These are phyloP conservation scores for Lichtheimia hyalospora DNA, from an alignment of 371 early-diverging fungal species.

Conservation along the genomic window DNA sequence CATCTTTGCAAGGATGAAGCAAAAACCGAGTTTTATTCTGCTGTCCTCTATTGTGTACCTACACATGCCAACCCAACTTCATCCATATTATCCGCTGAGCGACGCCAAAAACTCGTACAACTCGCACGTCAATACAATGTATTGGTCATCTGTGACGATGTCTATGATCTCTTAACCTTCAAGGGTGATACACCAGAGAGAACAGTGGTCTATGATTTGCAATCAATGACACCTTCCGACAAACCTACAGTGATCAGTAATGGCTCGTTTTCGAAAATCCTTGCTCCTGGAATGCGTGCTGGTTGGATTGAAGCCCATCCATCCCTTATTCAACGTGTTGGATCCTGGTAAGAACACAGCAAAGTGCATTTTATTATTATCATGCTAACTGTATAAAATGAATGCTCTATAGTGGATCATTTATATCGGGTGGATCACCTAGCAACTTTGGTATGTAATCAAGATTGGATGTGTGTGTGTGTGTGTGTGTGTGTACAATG, in stretches of 20 bases:
- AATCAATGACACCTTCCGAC: conserved; percentile 1
- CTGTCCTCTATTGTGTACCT: conserved; percentile 59
- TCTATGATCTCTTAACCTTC: conserved; percentile 56
- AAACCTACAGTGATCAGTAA: conserved; percentile 39
- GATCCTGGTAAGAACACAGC: conserved; percentile 24
- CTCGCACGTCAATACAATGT: conserved; percentile 53
- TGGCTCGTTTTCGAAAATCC: conserved; percentile 42
- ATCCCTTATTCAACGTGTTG: conserved; percentile 24
- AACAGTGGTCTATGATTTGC: conserved; percentile 35
- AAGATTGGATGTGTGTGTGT: no score
- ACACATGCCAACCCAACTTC: conserved; percentile 61
- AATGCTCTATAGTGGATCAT: conserved; percentile 29
- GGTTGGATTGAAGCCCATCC: conserved; percentile 41
- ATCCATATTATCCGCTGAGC: conserved; percentile 33
- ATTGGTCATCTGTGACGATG: conserved; percentile 65
- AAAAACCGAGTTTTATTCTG: conserved; percentile 12
- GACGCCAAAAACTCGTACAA: conserved; percentile 39
- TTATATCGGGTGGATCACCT: conserved; percentile 41
- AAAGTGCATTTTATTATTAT: neutral
- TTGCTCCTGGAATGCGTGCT: conserved; percentile 38
- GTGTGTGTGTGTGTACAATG: neutral
- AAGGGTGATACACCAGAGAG: conserved; percentile 19
- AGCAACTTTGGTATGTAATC: conserved; percentile 24
- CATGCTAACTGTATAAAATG: neutral
- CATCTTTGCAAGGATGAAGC: conserved; percentile 3